Conservation (phyloP, 208 protist species). For the Trichomonas vaginalis region DNA sequence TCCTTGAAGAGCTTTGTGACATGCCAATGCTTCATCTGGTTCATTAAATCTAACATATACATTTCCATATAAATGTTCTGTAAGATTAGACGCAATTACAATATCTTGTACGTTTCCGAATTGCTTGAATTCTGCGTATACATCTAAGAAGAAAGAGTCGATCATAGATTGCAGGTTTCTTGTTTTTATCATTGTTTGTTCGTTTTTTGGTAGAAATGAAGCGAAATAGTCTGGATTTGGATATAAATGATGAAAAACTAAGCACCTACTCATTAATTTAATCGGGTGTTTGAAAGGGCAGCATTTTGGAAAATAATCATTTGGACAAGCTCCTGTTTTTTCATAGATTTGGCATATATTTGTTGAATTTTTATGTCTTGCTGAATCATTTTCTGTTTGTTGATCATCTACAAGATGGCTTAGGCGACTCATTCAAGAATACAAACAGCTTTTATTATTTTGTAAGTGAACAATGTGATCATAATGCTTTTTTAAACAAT, state of each 20-base stretch:
- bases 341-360: not conserved
- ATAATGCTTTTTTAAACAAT: too few relatives aligned
- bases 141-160: not conserved
- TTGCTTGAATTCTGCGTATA: not conserved
- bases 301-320: not conserved
- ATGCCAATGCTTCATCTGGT: not conserved
- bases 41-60: not conserved
- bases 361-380: not conserved
- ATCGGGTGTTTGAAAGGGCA: not conserved
- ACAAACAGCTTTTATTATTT: too few relatives aligned
- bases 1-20: not conserved
- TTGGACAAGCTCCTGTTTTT: not conserved
- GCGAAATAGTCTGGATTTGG: not conserved
- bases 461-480: too few relatives aligned
- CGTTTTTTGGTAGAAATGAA: not conserved
- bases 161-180: not conserved
- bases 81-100: not conserved
- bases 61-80: not conserved
- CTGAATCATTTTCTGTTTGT: too few relatives aligned
- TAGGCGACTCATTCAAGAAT: too few relatives aligned
- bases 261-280: not conserved
- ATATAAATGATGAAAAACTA: not conserved
- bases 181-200: not conserved
- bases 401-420: too few relatives aligned
- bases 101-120: constrained; percentile 13